These are phyloP conservation scores for Trichosanthes cucumerina DNA, from an alignment of 306 rosid species.

Conservation along the genomic window DNA sequence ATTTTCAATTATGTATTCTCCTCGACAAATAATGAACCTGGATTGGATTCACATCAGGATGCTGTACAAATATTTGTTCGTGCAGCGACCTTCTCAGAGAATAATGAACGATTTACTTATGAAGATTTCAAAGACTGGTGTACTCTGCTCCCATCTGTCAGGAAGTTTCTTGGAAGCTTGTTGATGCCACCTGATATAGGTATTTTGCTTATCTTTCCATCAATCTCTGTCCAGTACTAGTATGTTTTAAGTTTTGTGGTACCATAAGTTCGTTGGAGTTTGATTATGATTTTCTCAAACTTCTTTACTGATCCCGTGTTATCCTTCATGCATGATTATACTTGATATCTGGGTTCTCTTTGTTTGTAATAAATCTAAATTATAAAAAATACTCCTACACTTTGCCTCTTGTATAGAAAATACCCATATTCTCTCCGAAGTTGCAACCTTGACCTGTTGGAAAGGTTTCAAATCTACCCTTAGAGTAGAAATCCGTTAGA, in stretches of 20 bases:
- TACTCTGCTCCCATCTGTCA: constrained; percentile 50
- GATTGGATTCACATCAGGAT: constrained; percentile 37
- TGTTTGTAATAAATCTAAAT: not conserved
- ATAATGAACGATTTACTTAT: constrained; percentile 36
- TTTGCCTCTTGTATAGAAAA: no score
- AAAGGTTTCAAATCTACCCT: no score
- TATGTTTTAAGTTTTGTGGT: no score
- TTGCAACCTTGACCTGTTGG: no score
- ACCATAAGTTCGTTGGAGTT: not conserved
- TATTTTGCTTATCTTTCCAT: not conserved
- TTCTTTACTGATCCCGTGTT: not conserved
- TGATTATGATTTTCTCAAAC: not conserved
- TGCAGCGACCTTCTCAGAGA: constrained; percentile 51
- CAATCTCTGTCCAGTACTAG: not conserved
- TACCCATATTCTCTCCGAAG: no score
- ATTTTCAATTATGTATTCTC: constrained; percentile 39
- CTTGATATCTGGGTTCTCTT: not conserved
- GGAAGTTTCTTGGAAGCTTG: constrained; percentile 80
- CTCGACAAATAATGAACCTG: constrained; percentile 29
- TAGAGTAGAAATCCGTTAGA: no score
- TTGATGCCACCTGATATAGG: constrained; percentile 65
- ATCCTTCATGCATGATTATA: not conserved
- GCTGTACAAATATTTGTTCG: constrained; percentile 44
- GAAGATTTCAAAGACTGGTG: constrained; percentile 85
- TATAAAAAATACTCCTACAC: no score